Base-by-base conservation (phyloP, 2,329 filamentous ascomycete species). In the Colletotrichum sidae region DNA sequence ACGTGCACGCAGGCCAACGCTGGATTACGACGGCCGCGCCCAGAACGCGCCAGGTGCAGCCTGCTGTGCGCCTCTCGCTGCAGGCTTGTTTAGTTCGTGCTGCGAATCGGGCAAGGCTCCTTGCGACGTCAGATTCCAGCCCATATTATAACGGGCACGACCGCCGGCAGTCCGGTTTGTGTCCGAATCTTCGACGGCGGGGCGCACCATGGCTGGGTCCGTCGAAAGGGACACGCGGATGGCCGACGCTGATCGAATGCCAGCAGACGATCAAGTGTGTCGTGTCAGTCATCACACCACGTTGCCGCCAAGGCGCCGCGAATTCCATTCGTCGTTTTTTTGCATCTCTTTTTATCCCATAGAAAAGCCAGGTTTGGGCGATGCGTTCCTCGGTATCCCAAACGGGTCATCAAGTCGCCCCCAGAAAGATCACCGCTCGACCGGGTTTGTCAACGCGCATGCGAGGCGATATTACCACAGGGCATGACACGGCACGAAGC, bases 241-340 rank as follows among this genome's bases (percentile, higher is more conserved):
- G 52, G 57, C 25, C 47, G 47, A 44, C 37, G 62, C 57, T 37
- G 58, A 65, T 55, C 35, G 37, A 61, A 53, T 56, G 62, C 57
- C 58, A 62, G 38, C 52, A 58, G 46, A 39, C 41, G 12, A 55
- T 44, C 55, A 46, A 63, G 25, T 25, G 25, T 25, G 25, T 25
- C 35, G 47, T 54, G 56, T 60, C 55, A 58, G 49, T 42, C 25
- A 59, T 17, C 35, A 41, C 56, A 60, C 56, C 61, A 65, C 61
- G 61, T 65, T 65, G 34, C 41, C 57, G 34, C 45, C 56, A 55
- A 52, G 44, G 46, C 11, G 6, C n/a, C 12, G 11, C 45, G 11
- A 25, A 47, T 55, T 55, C 46, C 58, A 13, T 42, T 50, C 37
- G 25, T 25, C 8, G 41, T 35, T n/a, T 65, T 10, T 11, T 33